phyloP scores from a whole-genome alignment of 352 stramenopile species.

The Phytophthora capsici region DNA sequence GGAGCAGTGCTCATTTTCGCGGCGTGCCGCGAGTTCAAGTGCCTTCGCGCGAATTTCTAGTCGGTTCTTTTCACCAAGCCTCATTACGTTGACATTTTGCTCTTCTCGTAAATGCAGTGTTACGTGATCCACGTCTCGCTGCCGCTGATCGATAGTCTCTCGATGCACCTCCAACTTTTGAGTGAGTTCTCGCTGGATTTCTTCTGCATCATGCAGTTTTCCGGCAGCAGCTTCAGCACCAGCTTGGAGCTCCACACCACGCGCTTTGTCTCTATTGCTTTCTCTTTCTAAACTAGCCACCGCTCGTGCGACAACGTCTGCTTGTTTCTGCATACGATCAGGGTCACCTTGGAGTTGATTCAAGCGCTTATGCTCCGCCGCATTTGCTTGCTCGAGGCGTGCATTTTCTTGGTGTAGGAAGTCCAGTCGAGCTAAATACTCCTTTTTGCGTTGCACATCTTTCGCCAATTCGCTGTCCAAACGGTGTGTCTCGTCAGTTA shows the following conservation, averaged over 20 bases:
- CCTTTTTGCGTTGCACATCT: conserved; percentile 66
- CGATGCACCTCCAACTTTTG: conserved; percentile 91
- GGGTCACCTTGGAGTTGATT: conserved; percentile 76
- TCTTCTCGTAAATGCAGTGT: conserved; percentile 87
- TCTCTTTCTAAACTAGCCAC: conserved; percentile 75
- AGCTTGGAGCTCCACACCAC: conserved; percentile 45
- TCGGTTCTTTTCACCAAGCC: conserved; percentile 72
- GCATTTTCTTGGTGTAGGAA: conserved; percentile 72
- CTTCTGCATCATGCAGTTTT: conserved; percentile 79
- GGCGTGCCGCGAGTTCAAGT: conserved; percentile 53
- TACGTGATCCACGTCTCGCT: conserved; percentile 92
- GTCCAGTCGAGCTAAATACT: conserved; percentile 65
- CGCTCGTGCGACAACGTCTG: conserved; percentile 85
- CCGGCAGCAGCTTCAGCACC: conserved; percentile 45
- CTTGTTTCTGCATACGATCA: conserved; percentile 86
- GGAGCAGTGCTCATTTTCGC: conserved; percentile 69
- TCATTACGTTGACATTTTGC: conserved; percentile 80
- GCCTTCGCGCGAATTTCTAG: conserved; percentile 70
- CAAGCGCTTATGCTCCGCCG: conserved; percentile 65
- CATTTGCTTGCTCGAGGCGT: conserved; percentile 50
- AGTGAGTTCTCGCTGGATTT: conserved; percentile 76
- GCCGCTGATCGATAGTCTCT: conserved; percentile 90
- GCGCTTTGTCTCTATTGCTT: conserved; percentile 52
- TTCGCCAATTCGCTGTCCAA: conserved; percentile 78
- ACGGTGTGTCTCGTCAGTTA: conserved; percentile 73